These are phyloP conservation scores for Sarocladiaceae sp. DNA, from an alignment of 2,329 filamentous ascomycete species.

Conservation along the genomic window DNA sequence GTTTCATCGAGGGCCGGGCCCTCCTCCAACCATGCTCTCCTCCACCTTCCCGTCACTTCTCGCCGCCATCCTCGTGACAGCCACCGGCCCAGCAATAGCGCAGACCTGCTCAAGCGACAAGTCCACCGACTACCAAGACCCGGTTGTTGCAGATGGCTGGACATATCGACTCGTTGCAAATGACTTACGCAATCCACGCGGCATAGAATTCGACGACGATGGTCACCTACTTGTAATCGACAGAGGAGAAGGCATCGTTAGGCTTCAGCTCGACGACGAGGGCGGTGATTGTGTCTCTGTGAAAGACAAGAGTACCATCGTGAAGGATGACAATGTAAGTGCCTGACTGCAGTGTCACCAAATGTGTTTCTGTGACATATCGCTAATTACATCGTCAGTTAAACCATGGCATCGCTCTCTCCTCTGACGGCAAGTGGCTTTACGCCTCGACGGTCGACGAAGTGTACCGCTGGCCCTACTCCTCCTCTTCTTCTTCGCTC, in stretches of 20 bases:
- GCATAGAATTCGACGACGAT: slow-evolving; percentile 37
- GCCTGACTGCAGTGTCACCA: not conserved
- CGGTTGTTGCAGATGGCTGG: slow-evolving; percentile 36
- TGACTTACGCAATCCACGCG: slow-evolving; percentile 34
- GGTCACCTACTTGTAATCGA: slow-evolving; percentile 42
- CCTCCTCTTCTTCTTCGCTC: slow-evolving; percentile 36
- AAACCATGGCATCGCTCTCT: slow-evolving; percentile 51
- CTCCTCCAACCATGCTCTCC: not conserved
- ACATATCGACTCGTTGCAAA: slow-evolving; percentile 35
- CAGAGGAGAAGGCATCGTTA: slow-evolving; percentile 33
- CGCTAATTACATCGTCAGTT: slow-evolving; percentile 27
- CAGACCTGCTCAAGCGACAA: slow-evolving; percentile 28
- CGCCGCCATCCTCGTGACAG: slow-evolving; percentile 2
- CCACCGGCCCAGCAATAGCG: slow-evolving; percentile 1
- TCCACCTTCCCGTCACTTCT: not conserved
- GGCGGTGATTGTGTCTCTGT: slow-evolving; percentile 36
- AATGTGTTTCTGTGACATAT: not conserved
- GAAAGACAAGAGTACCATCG: slow-evolving; percentile 26
- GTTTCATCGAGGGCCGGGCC: not conserved
- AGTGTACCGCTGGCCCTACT: slow-evolving; percentile 62
- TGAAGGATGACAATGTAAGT: slow-evolving; percentile 30
- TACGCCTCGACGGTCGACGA: slow-evolving; percentile 51
- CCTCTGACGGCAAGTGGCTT: slow-evolving; percentile 43
- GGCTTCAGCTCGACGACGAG: slow-evolving; percentile 33
- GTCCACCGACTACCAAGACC: slow-evolving; percentile 27